Base-by-base conservation (phyloP, 139 green algal genomes). In the Zygnema cylindricum region DNA sequence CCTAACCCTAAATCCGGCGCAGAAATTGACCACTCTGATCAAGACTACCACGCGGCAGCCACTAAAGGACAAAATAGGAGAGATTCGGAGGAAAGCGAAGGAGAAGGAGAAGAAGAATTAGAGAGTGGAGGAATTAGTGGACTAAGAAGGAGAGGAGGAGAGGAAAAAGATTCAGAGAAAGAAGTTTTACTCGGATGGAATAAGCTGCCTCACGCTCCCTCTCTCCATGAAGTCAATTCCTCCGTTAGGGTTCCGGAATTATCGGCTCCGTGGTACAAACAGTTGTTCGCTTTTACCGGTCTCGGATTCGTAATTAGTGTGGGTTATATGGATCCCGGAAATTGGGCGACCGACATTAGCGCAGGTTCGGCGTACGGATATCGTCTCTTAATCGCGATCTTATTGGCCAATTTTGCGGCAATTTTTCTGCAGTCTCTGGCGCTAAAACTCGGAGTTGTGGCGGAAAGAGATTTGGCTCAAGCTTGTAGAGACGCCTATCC, bases 321-420 rank as follows among this genome's bases (percentile, higher is more conserved):
- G 0, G 94, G 94, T n/a, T 95, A 95, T 82, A 95, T 94, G 92
- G 93, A 94, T 75, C 91, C 93, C 16, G 91, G 91, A 1, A 94
- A 94, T 85, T 94, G 93, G 93, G 92, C 92, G 0, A 94, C 93
- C 2, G 90, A 93, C 86, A 69, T 95, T 16, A 79, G 77, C 1
- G 88, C 81, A n/a, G 90, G 90, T 63, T 84, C 82, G 0, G 22
- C 42, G 0, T 95, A 86, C 49, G 93, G 93, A 35, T 95, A 94
- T 87, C 88, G 69, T 25, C 93, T 95, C n/a, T 89, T 95, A 21
- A 90, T 92, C n/a, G 93, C 93, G 69, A 85, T 95, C 40, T 75
- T 95, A 38, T 69, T 95, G 38, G 88, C 93, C 33, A 92, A 81
- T 55, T 57, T 91, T 1, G 55, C 23, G 3, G 92, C 93, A 82